These are phyloP conservation scores for Claviceps pusilla DNA, from an alignment of 2,329 filamentous ascomycete species.

Conservation along the genomic window DNA sequence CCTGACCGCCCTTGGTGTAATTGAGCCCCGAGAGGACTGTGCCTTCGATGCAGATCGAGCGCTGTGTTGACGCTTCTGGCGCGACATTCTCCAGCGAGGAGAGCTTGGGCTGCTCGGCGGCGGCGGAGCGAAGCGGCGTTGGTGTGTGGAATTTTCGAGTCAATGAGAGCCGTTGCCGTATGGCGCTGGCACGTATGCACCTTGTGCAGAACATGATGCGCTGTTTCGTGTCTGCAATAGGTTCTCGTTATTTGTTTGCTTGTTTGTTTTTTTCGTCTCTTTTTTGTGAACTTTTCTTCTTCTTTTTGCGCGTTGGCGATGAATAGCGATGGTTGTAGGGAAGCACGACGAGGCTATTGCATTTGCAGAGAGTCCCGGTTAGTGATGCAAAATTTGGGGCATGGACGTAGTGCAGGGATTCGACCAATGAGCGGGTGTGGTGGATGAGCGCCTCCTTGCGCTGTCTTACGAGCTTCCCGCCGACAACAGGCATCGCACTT, in stretches of 20 bases:
- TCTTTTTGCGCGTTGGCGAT: neutral
- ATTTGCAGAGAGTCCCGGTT: neutral
- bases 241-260: neutral
- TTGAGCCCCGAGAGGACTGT: constrained; percentile 61
- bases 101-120: constrained; percentile 19
- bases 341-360: neutral
- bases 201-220: constrained; percentile 26
- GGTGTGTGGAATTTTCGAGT: constrained; percentile 27
- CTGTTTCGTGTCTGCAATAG: neutral
- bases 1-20: constrained; percentile 56
- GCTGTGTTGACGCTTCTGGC: constrained; percentile 15
- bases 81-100: constrained; percentile 19
- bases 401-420: neutral
- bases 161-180: constrained; percentile 16
- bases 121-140: constrained; percentile 17
- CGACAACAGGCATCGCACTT: neutral
- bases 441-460: neutral
- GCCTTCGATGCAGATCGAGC: constrained; percentile 48
- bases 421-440: constrained; percentile 3
- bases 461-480: neutral
- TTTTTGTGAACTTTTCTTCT: neutral
- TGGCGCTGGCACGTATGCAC: constrained; percentile 33
- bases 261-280: neutral
- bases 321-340: neutral
- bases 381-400: constrained; percentile 4